Percentiles rank a stretch among this genome's conserved stretches.
Conservation (phyloP, 352 stramenopile species). For the Phytophthora ramorum region DNA sequence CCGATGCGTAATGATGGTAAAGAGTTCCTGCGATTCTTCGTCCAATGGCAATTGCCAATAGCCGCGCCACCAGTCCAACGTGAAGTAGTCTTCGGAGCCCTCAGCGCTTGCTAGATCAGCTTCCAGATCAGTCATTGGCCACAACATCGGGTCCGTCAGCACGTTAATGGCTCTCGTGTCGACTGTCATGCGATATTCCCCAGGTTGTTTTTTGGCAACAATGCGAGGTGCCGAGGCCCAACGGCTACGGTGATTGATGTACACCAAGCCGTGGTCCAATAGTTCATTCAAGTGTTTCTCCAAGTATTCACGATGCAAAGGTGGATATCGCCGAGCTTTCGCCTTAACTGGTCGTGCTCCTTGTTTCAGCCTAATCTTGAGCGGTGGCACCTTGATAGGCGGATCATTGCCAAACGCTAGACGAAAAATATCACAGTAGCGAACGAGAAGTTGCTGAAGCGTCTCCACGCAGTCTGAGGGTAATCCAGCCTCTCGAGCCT, state of each 20-base stretch:
- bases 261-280: not conserved
- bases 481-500: too few species aligned
- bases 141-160: constrained; percentile 3
- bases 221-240: constrained; percentile 10
- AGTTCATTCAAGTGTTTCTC: constrained; percentile 5
- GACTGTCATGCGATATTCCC: not conserved
- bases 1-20: constrained; percentile 6
- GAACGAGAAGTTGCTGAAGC: not conserved
- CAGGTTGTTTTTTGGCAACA: constrained; percentile 7
- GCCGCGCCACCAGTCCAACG: not conserved
- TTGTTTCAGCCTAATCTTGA: not conserved
- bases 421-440: not conserved
- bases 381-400: not conserved
- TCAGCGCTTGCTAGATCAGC: not conserved
- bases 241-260: not conserved
- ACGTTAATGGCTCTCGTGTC: constrained; percentile 4
- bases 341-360: constrained; percentile 4
- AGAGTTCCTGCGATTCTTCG: constrained; percentile 10
- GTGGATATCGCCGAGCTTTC: constrained; percentile 18
- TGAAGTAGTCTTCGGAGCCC: constrained; percentile 6
- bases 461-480: too few species aligned
- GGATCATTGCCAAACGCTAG: not conserved
- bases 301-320: not conserved
- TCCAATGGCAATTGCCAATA: constrained; percentile 17
- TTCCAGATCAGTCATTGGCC: constrained; percentile 15